Percentiles rank a stretch among this genome's conserved stretches.
Evolutionary conservation across 208 protist genomes (phyloP).

Genomic region (Pavlovales sp.): DNA sequence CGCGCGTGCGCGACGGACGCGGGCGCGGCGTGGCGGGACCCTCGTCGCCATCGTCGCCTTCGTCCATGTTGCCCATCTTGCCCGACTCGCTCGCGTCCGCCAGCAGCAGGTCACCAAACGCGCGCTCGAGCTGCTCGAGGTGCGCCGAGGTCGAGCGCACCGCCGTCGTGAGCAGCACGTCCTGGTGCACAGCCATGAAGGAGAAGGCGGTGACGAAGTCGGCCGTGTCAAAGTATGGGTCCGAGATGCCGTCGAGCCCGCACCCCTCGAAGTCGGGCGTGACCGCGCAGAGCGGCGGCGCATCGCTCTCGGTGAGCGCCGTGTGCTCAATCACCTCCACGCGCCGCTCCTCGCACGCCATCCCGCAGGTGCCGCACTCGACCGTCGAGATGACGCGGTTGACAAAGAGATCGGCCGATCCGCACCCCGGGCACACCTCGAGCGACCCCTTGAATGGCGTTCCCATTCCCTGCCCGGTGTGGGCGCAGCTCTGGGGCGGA

Average conservation of each 20-base stretch:
- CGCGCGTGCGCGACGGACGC: too few species aligned
- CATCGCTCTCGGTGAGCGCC: neutral
- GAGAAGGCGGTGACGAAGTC: slow-evolving; percentile 1
- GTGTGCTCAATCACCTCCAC: neutral
- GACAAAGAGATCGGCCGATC: neutral
- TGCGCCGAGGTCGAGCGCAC: neutral
- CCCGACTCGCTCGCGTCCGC: neutral
- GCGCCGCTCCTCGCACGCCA: neutral
- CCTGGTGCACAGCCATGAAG: neutral
- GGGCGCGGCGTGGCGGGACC: too few species aligned
- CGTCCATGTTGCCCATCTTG: neutral
- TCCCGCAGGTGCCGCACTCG: neutral
- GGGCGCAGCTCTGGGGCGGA: too few species aligned
- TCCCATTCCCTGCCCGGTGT: too few species aligned
- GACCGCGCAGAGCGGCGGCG: neutral
- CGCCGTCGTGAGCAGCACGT: neutral
- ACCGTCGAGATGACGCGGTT: neutral
- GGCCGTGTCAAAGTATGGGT: neutral
- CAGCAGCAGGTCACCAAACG: neutral
- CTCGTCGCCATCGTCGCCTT: neutral
- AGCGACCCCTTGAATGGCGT: neutral
- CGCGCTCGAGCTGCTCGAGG: neutral
- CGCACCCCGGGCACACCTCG: neutral
- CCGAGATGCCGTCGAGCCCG: too few species aligned
- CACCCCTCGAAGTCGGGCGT: neutral